Evolutionary conservation across 345 rosid species (phyloP).

Genomic region (Streptanthus diversifolius): DNA sequence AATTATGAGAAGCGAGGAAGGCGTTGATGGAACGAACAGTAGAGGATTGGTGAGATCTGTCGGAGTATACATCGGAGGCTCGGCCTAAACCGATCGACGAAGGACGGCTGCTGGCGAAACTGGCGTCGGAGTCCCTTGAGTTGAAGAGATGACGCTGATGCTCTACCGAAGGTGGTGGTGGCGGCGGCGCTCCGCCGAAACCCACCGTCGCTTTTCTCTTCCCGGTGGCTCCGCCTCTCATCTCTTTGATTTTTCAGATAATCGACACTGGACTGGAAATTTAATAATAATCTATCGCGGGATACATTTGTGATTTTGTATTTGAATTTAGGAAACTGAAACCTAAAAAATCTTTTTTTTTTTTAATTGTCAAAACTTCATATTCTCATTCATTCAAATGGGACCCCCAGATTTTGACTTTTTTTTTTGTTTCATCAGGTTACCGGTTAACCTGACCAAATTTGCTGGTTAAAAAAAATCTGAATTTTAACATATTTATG

Average conservation of each 20-base stretch:
- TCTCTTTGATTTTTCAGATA: not conserved
- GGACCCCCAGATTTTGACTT: not conserved
- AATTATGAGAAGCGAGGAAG: slow-evolving; percentile 56
- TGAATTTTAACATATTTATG: not conserved
- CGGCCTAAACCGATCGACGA: slow-evolving; percentile 67
- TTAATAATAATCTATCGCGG: not conserved
- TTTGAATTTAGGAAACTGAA: slow-evolving; percentile 10
- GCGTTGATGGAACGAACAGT: slow-evolving; percentile 59
- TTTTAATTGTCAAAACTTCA: not conserved
- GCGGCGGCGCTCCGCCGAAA: slow-evolving; percentile 27
- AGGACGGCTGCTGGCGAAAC: slow-evolving; percentile 86
- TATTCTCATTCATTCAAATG: not conserved
- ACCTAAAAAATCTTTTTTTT: not conserved
- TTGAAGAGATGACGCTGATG: slow-evolving; percentile 22
- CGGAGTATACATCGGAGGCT: slow-evolving; percentile 44
- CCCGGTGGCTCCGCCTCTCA: slow-evolving; percentile 36
- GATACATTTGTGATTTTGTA: not conserved
- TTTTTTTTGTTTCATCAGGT: not conserved
- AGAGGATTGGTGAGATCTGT: slow-evolving; percentile 53
- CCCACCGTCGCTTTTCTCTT: slow-evolving; percentile 27
- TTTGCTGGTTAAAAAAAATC: not conserved
- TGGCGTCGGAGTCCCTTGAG: slow-evolving; percentile 87
- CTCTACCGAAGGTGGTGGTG: slow-evolving; percentile 28
- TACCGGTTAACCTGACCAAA: not conserved
- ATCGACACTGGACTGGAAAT: not conserved